Percentiles rank a stretch among this genome's conserved stretches.
These are phyloP conservation scores for Verbena officinalis DNA, from an alignment of 257 asterid genomes.

Conservation along the genomic window DNA sequence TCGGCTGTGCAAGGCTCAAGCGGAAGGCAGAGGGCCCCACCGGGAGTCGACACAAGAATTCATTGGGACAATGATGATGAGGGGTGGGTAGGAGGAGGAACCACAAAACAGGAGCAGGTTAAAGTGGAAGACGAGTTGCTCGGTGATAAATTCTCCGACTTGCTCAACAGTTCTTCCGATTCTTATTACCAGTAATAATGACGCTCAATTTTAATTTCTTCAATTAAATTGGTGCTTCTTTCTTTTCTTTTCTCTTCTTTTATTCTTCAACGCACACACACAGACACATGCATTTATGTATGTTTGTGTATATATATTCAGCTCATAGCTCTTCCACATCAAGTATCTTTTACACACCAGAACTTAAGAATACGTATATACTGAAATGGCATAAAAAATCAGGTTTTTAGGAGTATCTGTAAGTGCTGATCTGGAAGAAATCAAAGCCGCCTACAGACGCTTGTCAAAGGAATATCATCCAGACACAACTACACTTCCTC, in stretches of 20 bases:
- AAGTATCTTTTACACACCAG: neutral
- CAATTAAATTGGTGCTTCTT: too few species aligned
- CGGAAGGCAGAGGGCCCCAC: conserved; percentile 52
- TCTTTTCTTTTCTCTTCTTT: too few species aligned
- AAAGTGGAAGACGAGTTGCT: conserved; percentile 53
- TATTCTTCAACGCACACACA: too few species aligned
- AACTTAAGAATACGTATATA: neutral
- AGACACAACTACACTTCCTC: conserved; percentile 94
- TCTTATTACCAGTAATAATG: conserved; percentile 82
- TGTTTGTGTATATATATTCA: too few species aligned
- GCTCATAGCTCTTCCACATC: neutral
- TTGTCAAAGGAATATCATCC: conserved; percentile 89
- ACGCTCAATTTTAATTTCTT: neutral
- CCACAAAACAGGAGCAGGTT: conserved; percentile 43
- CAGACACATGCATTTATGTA: too few species aligned
- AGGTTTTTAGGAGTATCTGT: conserved; percentile 82
- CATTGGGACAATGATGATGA: conserved; percentile 92
- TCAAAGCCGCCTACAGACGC: conserved; percentile 81
- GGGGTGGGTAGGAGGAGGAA: conserved; percentile 82
- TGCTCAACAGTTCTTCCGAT: conserved; percentile 74
- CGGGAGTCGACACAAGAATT: conserved; percentile 83
- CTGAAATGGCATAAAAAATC: conserved; percentile 17
- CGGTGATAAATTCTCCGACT: conserved; percentile 66
- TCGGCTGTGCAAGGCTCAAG: conserved; percentile 50
- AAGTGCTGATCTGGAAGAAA: conserved; percentile 78